These are phyloP conservation scores for Botrytis pseudocinerea DNA, from an alignment of 2,329 filamentous ascomycete genomes.

Conservation along the genomic window DNA sequence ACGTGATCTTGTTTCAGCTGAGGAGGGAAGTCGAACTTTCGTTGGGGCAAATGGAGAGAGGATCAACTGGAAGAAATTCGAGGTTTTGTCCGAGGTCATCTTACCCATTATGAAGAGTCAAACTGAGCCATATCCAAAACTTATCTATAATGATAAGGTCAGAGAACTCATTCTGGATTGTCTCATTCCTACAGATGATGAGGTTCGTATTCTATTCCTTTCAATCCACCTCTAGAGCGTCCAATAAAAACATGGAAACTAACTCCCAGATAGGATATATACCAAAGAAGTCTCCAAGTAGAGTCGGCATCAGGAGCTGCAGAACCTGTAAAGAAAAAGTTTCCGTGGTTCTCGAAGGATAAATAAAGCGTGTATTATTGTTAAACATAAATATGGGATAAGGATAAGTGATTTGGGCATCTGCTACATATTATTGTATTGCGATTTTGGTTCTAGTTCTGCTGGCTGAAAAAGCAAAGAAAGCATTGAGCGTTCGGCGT, in stretches of 20 bases:
- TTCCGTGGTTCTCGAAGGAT: slow-evolving; percentile 57
- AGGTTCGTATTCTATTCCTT: slow-evolving; percentile 58
- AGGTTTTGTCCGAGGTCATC: slow-evolving; percentile 90
- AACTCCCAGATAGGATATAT: slow-evolving; percentile 55
- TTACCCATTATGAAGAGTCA: slow-evolving; percentile 91
- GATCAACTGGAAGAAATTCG: slow-evolving; percentile 98
- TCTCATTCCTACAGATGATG: slow-evolving; percentile 79
- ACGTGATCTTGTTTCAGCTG: slow-evolving; percentile 85
- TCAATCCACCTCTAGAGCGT: background rate
- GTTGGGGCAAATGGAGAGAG: slow-evolving; percentile 70
- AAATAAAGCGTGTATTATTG: slow-evolving; percentile 24
- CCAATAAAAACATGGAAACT: slow-evolving; percentile 13
- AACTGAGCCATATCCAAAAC: slow-evolving; percentile 74
- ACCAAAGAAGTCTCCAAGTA: slow-evolving; percentile 60
- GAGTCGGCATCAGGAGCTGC: slow-evolving; percentile 52
- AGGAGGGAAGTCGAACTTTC: slow-evolving; percentile 90
- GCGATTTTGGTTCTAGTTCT: background rate
- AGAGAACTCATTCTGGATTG: slow-evolving; percentile 78
- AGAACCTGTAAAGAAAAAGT: slow-evolving; percentile 62
- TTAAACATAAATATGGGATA: background rate
- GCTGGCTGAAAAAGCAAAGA: slow-evolving; percentile 1
- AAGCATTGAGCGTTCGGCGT: slow-evolving; percentile 11
- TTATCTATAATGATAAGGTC: slow-evolving; percentile 68
- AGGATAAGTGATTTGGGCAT: background rate
- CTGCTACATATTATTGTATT: slow-evolving; percentile 1